Evolutionary conservation across 768 basidiomycete species (phyloP), one percentile per base, ranked within the genome.

Genomic region (Boletus rex-veris): DNA sequence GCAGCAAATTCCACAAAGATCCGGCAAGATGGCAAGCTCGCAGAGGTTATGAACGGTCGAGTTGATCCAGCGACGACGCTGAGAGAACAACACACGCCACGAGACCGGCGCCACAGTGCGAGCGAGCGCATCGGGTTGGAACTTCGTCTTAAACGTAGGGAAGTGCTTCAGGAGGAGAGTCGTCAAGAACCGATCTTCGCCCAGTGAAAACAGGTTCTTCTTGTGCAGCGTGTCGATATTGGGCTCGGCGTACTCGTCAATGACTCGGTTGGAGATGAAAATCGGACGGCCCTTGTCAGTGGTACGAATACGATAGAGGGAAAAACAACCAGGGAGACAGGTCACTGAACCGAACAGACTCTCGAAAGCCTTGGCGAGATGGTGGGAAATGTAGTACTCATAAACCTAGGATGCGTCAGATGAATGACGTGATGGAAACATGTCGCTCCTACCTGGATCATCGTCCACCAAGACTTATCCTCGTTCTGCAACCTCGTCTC

Each of bases 31-130:
- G 28, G 82, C 78, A 47, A 86, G 73, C 64, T 86, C 84, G 64
- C 80, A 81, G 35, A 86, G 66, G 65, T 86, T 86, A 64, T 86
- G 84, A 24, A 86, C 72, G 11, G 84, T 86, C 41, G 85, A 86
- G 66, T 86, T 86, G 71, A 86, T 86, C 84, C 85, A 86, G 45
- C 85, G 79, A 70, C 85, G 79, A 64, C 84, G 79, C 59, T 86
- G 84, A 37, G 84, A 85, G 19, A 86, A 75, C 54, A 86, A 60
- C 11, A 86, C 79, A 12, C 76, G 73, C 74, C 79, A 83, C 3
- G 78, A 77, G 63, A 85, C 84, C 0, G 84, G 85, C 3, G 84
- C 84, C 53, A 81, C 75, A 5, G 84, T 86, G 60, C 79, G 78
- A 3, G 85, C 80, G 35, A 80, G 65, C 0, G 85, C 84, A 59